Evolutionary conservation across 768 basidiomycete species (phyloP).

Genomic region (Saitozyma sp.): DNA sequence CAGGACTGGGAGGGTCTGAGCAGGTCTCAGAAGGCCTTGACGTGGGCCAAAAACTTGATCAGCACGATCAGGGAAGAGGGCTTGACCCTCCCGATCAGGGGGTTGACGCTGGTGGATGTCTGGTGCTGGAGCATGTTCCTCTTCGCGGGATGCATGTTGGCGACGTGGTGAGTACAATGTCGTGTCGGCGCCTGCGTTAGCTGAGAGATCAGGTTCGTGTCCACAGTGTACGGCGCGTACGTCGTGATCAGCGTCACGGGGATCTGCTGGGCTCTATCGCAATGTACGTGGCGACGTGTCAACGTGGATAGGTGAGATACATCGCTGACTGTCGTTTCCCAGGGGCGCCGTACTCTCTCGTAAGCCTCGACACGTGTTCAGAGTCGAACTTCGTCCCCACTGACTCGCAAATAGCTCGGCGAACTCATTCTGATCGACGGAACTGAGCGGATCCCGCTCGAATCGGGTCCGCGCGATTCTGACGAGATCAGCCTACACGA

Average conservation of each 20-base stretch:
- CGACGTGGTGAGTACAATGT: slow-evolving; percentile 68
- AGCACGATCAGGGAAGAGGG: slow-evolving; percentile 2
- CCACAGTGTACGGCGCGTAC: slow-evolving; percentile 69
- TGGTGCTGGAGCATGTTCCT: slow-evolving; percentile 78
- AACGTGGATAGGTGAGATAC: no score
- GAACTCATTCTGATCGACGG: slow-evolving; percentile 74
- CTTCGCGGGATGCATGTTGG: slow-evolving; percentile 74
- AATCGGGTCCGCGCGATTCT: no score
- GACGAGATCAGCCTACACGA: slow-evolving; percentile 8
- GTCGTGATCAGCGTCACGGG: slow-evolving; percentile 75
- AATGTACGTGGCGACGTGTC: slow-evolving; percentile 58
- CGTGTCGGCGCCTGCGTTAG: slow-evolving; percentile 5
- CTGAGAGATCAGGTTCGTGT: slow-evolving; percentile 62
- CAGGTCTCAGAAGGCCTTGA: neutral
- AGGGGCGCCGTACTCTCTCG: slow-evolving; percentile 83
- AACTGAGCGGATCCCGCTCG: no score
- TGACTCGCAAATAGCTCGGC: slow-evolving; percentile 61
- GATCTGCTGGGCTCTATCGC: slow-evolving; percentile 87
- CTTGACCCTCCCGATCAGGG: slow-evolving; percentile 45
- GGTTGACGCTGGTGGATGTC: slow-evolving; percentile 54
- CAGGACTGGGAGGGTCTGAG: neutral
- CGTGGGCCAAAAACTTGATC: neutral
- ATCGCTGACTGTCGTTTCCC: neutral
- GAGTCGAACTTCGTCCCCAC: neutral
- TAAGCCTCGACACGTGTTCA: slow-evolving; percentile 47